These are phyloP conservation scores for Piper betle DNA, from an alignment of 164 flowering plant species.

Conservation along the genomic window DNA sequence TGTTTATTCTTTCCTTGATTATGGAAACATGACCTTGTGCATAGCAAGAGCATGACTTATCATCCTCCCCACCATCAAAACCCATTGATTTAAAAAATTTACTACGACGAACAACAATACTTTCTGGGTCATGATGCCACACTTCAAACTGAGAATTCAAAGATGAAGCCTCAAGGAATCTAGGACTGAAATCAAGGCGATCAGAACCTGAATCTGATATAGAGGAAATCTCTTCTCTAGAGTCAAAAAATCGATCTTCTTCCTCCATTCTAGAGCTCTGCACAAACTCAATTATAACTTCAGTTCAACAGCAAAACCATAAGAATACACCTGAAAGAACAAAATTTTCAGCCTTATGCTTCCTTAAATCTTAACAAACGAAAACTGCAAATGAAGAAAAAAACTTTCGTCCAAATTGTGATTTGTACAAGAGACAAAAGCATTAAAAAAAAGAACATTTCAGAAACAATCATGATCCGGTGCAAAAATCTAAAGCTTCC, in stretches of 20 bases:
- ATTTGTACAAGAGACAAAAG: too few relatives aligned
- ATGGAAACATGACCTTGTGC: slow-evolving; percentile 3
- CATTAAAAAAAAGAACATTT: not conserved
- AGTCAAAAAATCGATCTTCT: slow-evolving; percentile 51
- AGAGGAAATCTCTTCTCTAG: slow-evolving; percentile 43
- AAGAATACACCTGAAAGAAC: not conserved
- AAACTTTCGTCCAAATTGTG: too few relatives aligned
- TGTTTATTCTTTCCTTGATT: slow-evolving; percentile 19
- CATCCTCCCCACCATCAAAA: slow-evolving; percentile 9
- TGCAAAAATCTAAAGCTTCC: slow-evolving; percentile 53
- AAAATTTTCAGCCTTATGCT: slow-evolving; percentile 7
- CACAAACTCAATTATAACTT: slow-evolving; percentile 13
- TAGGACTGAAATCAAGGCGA: slow-evolving; percentile 7
- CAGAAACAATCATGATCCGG: slow-evolving; percentile 20
- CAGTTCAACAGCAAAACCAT: slow-evolving; percentile 8
- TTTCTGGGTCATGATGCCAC: slow-evolving; percentile 41
- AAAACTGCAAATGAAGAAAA: not conserved
- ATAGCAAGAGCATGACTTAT: slow-evolving; percentile 16
- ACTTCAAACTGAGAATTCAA: slow-evolving; percentile 24
- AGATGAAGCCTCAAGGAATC: slow-evolving; percentile 1
- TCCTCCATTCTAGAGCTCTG: slow-evolving; percentile 19
- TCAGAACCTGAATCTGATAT: slow-evolving; percentile 41
- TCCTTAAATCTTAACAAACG: not conserved
- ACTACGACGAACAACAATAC: slow-evolving; percentile 47
- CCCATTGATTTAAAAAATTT: slow-evolving; percentile 53